Evolutionary conservation across 2,329 filamentous ascomycete genomes (phyloP).

Genomic region (Talaromyces sp.): DNA sequence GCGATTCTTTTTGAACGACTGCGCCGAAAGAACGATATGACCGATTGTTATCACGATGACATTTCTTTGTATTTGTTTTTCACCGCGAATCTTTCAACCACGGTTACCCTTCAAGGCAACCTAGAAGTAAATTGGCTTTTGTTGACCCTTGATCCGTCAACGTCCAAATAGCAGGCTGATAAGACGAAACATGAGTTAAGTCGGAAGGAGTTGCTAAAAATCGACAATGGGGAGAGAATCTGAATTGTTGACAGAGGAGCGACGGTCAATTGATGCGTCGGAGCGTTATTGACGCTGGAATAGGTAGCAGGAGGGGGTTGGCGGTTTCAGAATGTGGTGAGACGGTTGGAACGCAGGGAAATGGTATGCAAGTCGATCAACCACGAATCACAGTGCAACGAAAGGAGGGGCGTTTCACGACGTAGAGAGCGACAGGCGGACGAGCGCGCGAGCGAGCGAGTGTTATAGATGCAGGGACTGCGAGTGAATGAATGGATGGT

Average conservation of each 20-base stretch:
- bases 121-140: background rate
- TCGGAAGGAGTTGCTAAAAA: background rate
- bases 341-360: constrained; percentile 8
- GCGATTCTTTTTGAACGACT: background rate
- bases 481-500: background rate
- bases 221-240: background rate
- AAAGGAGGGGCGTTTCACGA: background rate
- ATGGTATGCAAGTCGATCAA: background rate
- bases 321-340: constrained; percentile 18
- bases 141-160: background rate
- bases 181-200: background rate
- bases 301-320: constrained; percentile 5
- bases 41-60: background rate
- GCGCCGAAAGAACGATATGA: background rate
- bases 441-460: constrained; percentile 1
- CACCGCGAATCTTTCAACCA: background rate
- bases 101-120: background rate
- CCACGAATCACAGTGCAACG: background rate
- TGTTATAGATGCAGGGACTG: background rate
- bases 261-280: background rate
- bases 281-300: background rate
- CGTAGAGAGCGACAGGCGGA: background rate
- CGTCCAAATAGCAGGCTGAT: background rate
- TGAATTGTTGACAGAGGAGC: background rate
- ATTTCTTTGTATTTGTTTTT: constrained; percentile 4